Percentiles rank a stretch among this genome's conserved stretches.
phyloP scores from a whole-genome alignment of 1,284 basidiomycete species.

The Marasmius fiardii region DNA sequence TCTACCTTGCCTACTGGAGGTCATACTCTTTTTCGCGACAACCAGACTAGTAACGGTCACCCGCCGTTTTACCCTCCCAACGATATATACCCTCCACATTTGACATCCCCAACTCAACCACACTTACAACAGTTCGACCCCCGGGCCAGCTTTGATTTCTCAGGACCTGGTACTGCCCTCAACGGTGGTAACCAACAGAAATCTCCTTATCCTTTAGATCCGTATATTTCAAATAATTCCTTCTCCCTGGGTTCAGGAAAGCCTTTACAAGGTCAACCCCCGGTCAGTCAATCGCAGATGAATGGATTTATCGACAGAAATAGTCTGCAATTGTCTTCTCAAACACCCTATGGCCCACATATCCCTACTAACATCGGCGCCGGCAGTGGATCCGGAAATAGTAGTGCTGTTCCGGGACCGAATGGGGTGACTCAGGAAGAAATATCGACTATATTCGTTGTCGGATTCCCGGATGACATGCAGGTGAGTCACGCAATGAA shows the following conservation, averaged over 20 bases:
- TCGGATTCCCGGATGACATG: constrained; percentile 99
- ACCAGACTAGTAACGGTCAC: constrained; percentile 19
- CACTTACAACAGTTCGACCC: constrained; percentile 34
- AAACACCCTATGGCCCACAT: constrained; percentile 72
- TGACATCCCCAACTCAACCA: constrained; percentile 34
- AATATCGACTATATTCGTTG: constrained; percentile 97
- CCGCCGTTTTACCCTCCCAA: constrained; percentile 25
- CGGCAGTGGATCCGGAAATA: constrained; percentile 21
- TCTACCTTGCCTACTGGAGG: constrained; percentile 12
- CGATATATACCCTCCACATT: constrained; percentile 33
- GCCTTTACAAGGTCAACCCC: constrained; percentile 10
- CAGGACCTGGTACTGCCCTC: constrained; percentile 16
- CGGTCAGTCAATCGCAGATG: constrained; percentile 31
- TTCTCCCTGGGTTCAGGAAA: constrained; percentile 3
- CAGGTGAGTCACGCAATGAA: constrained; percentile 58
- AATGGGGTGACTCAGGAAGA: constrained; percentile 61
- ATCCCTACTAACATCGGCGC: constrained; percentile 39
- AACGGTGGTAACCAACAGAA: constrained; percentile 9
- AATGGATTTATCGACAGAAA: constrained; percentile 23
- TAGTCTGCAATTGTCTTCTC: constrained; percentile 53
- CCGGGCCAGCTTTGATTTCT: constrained; percentile 41
- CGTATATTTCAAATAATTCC: background rate
- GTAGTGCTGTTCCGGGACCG: constrained; percentile 20
- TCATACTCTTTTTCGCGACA: constrained; percentile 12
- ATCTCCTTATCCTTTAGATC: constrained; percentile 7